A percentile compares a stretch with the other conserved stretches of the same genome.
phyloP scores from a whole-genome alignment of 2,329 filamentous ascomycete species.

The Alternaria rosae region DNA sequence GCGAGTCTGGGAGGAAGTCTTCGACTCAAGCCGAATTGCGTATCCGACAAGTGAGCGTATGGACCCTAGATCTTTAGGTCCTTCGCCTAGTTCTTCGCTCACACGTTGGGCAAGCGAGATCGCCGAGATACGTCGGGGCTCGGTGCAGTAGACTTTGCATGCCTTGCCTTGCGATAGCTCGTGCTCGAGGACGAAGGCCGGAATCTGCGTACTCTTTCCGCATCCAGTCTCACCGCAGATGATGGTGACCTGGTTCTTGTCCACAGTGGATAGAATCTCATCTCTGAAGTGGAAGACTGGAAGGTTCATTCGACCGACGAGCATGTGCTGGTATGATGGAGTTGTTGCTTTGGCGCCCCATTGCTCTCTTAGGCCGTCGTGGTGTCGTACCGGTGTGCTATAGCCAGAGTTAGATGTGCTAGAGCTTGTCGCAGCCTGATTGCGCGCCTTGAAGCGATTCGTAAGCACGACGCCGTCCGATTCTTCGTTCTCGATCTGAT shows the following conservation, averaged over 20 bases:
- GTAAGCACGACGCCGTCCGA: slow-evolving; percentile 70
- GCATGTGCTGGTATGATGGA: slow-evolving; percentile 76
- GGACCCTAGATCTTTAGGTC: slow-evolving; percentile 81
- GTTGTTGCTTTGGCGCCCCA: slow-evolving; percentile 62
- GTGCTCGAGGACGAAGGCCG: slow-evolving; percentile 89
- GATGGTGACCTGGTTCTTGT: slow-evolving; percentile 84
- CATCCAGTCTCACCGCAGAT: slow-evolving; percentile 97
- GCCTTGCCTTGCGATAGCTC: slow-evolving; percentile 79
- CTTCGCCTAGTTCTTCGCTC: slow-evolving; percentile 92
- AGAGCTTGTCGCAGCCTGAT: slow-evolving; percentile 36
- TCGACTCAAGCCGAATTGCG: slow-evolving; percentile 91
- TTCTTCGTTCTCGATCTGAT: slow-evolving; percentile 65
- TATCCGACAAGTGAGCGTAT: slow-evolving; percentile 87
- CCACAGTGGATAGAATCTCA: slow-evolving; percentile 78
- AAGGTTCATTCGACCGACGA: slow-evolving; percentile 76
- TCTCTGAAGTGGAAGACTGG: slow-evolving; percentile 89
- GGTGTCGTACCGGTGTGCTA: slow-evolving; percentile 34
- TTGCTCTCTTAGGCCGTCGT: slow-evolving; percentile 56
- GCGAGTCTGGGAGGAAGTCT: slow-evolving; percentile 79
- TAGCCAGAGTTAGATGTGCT: slow-evolving; percentile 41
- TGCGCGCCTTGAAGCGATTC: slow-evolving; percentile 70
- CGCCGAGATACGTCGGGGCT: slow-evolving; percentile 93
- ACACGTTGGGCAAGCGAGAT: slow-evolving; percentile 93
- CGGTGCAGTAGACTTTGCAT: slow-evolving; percentile 95
- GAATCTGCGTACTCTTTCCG: slow-evolving; percentile 98